phyloP scores from a whole-genome alignment of 2,329 filamentous ascomycete species.

The Tolypocladium pustulatum region DNA sequence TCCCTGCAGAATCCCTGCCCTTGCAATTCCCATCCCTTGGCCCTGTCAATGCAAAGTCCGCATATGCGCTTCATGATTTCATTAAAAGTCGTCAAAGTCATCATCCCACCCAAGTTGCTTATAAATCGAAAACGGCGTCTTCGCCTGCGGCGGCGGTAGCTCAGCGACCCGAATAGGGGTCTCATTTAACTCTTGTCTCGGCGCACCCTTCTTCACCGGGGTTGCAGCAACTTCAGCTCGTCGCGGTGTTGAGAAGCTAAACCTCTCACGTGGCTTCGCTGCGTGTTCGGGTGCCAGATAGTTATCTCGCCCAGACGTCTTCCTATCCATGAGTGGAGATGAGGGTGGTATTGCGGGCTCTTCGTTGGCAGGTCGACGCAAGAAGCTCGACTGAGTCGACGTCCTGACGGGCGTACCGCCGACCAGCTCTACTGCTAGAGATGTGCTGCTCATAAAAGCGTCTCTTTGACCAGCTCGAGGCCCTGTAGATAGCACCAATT shows the following conservation, averaged over 20 bases:
- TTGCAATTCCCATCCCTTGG: neutral
- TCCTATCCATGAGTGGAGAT: slow-evolving; percentile 22
- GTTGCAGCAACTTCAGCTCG: slow-evolving; percentile 23
- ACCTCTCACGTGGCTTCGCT: slow-evolving; percentile 7
- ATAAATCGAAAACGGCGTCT: slow-evolving; percentile 34
- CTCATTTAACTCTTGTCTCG: slow-evolving; percentile 5
- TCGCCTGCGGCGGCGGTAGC: slow-evolving; percentile 11
- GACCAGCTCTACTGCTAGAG: slow-evolving; percentile 17
- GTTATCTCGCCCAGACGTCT: slow-evolving; percentile 6
- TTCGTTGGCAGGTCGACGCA: slow-evolving; percentile 16
- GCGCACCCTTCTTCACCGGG: slow-evolving; percentile 24
- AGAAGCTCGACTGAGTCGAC: slow-evolving; percentile 14
- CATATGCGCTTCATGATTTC: slow-evolving; percentile 8
- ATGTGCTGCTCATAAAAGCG: slow-evolving; percentile 17
- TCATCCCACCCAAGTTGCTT: slow-evolving; percentile 48
- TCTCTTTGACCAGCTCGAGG: slow-evolving; percentile 20
- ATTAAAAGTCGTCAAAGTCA: slow-evolving; percentile 37
- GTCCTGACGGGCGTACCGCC: slow-evolving; percentile 19
- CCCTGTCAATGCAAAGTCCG: slow-evolving; percentile 5
- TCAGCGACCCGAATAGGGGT: slow-evolving; percentile 7
- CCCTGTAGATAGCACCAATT: slow-evolving; percentile 31
- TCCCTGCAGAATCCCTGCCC: too few relatives aligned
- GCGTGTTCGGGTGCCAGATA: slow-evolving; percentile 6
- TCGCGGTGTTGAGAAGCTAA: slow-evolving; percentile 8
- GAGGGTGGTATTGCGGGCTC: slow-evolving; percentile 20